phyloP scores from a whole-genome alignment of 768 basidiomycete species.

The Suillus weaverae region DNA sequence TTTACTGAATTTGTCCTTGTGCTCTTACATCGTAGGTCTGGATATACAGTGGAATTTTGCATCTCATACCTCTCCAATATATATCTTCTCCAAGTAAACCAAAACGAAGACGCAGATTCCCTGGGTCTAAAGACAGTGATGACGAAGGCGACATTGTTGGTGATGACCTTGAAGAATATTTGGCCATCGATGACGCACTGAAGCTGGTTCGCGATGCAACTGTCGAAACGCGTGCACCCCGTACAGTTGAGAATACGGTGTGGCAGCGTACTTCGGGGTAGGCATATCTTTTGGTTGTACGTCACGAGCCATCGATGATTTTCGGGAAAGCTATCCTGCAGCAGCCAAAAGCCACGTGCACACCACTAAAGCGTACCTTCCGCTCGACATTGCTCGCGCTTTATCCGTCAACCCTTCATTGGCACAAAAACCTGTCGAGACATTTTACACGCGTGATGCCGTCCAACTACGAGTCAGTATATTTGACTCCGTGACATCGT shows the following conservation, averaged over 20 bases:
- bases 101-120: conserved; percentile 45
- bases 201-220: conserved; percentile 54
- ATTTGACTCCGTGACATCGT: background rate
- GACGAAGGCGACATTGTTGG: conserved; percentile 46
- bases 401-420: conserved; percentile 63
- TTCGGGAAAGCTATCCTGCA: conserved; percentile 62
- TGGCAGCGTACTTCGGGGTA: conserved; percentile 73
- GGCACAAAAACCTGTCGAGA: conserved; percentile 83
- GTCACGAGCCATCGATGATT: background rate
- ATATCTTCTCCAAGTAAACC: conserved; percentile 65
- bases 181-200: conserved; percentile 64
- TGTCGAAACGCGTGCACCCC: conserved; percentile 59
- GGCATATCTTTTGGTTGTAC: conserved; percentile 12
- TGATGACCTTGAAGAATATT: conserved; percentile 49
- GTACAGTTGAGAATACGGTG: conserved; percentile 59
- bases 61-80: conserved; percentile 82
- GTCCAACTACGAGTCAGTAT: conserved; percentile 77
- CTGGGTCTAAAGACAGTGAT: conserved; percentile 45
- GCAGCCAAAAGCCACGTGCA: conserved; percentile 71
- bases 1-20: conserved; percentile 30
- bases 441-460: conserved; percentile 95
- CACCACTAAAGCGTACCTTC: conserved; percentile 74
- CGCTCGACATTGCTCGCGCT: conserved; percentile 75
- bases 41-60: conserved; percentile 81
- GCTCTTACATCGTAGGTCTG: conserved; percentile 68